Percentiles rank a stretch among this genome's conserved stretches.
Conservation (phyloP, 768 basidiomycete genomes). For the Scleroderma bovista region DNA sequence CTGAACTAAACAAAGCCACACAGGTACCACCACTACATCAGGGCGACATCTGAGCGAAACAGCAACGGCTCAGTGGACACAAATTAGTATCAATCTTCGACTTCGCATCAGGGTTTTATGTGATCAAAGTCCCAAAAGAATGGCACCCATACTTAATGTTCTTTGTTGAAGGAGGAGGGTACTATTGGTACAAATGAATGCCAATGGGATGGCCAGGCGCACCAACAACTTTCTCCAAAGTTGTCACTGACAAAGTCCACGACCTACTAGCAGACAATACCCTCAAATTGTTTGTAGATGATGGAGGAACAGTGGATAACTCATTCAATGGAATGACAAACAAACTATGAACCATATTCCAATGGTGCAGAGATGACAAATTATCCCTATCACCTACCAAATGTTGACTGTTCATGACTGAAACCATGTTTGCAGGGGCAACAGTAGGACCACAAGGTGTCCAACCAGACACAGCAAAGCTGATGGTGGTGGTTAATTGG, state of each 20-base stretch:
- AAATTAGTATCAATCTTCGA: slow-evolving; percentile 14
- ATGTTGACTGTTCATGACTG: slow-evolving; percentile 1
- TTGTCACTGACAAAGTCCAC: not conserved
- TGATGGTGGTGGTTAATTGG: no score
- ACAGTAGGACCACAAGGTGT: no score
- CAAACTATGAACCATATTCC: not conserved
- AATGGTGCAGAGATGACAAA: not conserved
- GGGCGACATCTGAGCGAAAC: slow-evolving; percentile 20
- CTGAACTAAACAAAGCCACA: slow-evolving; percentile 16
- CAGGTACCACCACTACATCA: slow-evolving; percentile 15
- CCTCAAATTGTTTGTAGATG: slow-evolving; percentile 32
- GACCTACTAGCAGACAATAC: slow-evolving; percentile 12
- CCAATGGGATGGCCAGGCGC: slow-evolving; percentile 22
- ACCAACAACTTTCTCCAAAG: slow-evolving; percentile 10
- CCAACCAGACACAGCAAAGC: no score
- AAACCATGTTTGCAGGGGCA: no score
- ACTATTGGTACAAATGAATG: slow-evolving; percentile 15
- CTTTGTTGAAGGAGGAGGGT: slow-evolving; percentile 19
- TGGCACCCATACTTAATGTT: slow-evolving; percentile 16
- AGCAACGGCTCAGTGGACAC: slow-evolving; percentile 12
- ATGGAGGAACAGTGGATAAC: slow-evolving; percentile 12
- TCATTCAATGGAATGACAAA: not conserved
- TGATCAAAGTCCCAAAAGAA: slow-evolving; percentile 8
- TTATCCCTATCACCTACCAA: not conserved
- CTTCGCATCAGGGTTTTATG: slow-evolving; percentile 22